Percentiles rank a stretch among this genome's conserved stretches.
Conservation (phyloP, 2,329 filamentous ascomycete genomes). For the Septoria linicola region DNA sequence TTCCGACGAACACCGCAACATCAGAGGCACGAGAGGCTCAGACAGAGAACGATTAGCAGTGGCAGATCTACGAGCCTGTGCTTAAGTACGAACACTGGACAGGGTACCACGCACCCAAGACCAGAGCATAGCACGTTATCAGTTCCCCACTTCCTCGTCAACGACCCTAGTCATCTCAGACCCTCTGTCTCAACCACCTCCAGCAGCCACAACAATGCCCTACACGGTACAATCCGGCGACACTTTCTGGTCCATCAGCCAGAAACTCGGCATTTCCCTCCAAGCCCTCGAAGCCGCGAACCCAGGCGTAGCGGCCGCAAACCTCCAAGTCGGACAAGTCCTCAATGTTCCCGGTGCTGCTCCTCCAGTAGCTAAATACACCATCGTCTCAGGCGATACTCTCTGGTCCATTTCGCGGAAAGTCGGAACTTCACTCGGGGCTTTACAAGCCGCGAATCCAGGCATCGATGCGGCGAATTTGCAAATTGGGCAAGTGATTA, state of each 20-base stretch:
- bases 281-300: constrained; percentile 11
- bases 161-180: too few species aligned
- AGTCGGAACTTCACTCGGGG: constrained; percentile 3
- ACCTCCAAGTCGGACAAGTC: constrained; percentile 13
- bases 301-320: neutral
- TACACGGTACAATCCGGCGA: constrained; percentile 12
- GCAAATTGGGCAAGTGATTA: constrained; percentile 7
- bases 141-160: too few species aligned
- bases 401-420: constrained; percentile 8
- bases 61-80: too few species aligned
- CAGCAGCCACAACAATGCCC: neutral
- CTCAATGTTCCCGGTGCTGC: constrained; percentile 8
- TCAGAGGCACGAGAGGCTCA: too few species aligned
- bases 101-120: too few species aligned
- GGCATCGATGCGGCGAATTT: constrained; percentile 8
- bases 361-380: constrained; percentile 1
- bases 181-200: too few species aligned
- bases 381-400: constrained; percentile 12
- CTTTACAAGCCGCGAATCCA: constrained; percentile 11
- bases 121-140: too few species aligned
- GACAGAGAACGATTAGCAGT: too few species aligned
- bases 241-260: constrained; percentile 14
- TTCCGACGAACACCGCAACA: too few species aligned
- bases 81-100: too few species aligned
- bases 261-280: constrained; percentile 7